Evolutionary conservation across 345 rosid genomes (phyloP).

Genomic region (Eucalyptus curtisii): DNA sequence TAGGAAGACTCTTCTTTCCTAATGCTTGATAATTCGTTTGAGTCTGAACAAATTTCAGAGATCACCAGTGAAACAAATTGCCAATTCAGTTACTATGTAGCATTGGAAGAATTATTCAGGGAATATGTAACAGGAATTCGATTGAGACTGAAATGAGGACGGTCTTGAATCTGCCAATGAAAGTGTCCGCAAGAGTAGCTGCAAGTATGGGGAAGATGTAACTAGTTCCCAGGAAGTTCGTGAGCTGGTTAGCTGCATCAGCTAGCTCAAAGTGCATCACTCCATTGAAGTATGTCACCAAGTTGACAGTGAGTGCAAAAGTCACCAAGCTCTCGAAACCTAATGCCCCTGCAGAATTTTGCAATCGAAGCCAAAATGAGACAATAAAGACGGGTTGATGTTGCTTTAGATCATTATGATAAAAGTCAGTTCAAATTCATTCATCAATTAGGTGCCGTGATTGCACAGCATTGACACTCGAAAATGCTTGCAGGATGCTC

Average conservation of each 20-base stretch:
- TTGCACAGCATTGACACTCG: not conserved
- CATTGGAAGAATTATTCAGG: not conserved
- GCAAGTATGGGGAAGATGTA: slow-evolving; percentile 29
- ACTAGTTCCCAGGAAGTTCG: slow-evolving; percentile 36
- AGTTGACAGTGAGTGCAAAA: slow-evolving; percentile 28
- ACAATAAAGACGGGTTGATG: not conserved
- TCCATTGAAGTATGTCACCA: slow-evolving; percentile 38
- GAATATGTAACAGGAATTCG: slow-evolving; percentile 20
- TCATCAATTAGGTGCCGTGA: not conserved
- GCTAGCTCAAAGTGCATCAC: slow-evolving; percentile 31
- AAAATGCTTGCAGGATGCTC: not conserved
- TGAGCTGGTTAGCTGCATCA: slow-evolving; percentile 42
- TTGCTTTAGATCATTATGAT: not conserved
- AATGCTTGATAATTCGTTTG: not conserved
- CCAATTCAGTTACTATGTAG: not conserved
- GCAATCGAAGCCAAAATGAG: not conserved
- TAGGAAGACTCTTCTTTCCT: not conserved
- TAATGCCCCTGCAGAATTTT: slow-evolving; percentile 12
- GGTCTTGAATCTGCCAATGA: slow-evolving; percentile 30
- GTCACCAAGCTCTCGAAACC: slow-evolving; percentile 33
- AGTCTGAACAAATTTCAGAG: not conserved
- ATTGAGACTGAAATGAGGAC: slow-evolving; percentile 19
- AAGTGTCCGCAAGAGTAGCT: slow-evolving; percentile 33
- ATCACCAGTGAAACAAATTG: not conserved
- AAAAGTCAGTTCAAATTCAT: not conserved